Base-by-base conservation (phyloP, 306 rosid genomes). In the Acacia melanoxylon region DNA sequence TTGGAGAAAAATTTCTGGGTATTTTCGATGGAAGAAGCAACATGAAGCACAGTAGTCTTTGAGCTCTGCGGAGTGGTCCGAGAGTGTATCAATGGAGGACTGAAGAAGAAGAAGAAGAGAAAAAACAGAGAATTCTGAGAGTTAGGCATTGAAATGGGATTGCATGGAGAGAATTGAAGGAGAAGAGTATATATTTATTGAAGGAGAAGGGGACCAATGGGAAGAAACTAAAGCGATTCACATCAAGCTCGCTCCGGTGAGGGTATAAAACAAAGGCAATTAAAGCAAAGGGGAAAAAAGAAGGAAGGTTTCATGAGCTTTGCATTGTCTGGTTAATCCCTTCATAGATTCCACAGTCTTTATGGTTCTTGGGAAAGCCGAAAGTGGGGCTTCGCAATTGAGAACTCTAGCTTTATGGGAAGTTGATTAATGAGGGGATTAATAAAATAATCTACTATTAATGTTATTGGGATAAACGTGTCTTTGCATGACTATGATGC, bases 11-110 rank as follows among this genome's bases (percentile, higher is more conserved):
- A 0, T 24, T 45, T 71, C 35, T 40, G 46, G 86, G 46, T 85
- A 2, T 69, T 82, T 27, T 58, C 81, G 42, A 89, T 83, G 35
- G 91, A 82, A 41, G 91, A 85, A 5, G 84, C 78, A 71, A 92
- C 94, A 63, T 92, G 86, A 75, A 94, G 91, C 9, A 85, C 16
- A 17, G 94, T 74, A 75, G 94, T 70, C 78, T 25, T 89, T 16
- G 37, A 24, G 75, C 56, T 44, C 10, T 44, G 75, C 9, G 40
- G 78, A 16, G 56, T 54, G 81, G 22, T 82, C 13, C 92, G 85
- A 67, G 86, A 85, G 77, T 61, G 85, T 5, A 29, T 78, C 3
- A 40, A 11, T 46, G 49, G 69, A 10, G 62, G 24, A 46, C 68
- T 5, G 20, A 2, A 58, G 59, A 88, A 17, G 75, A 44, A 24